Conservation (phyloP, 345 rosid species). For the Moricandia moricandioides region DNA sequence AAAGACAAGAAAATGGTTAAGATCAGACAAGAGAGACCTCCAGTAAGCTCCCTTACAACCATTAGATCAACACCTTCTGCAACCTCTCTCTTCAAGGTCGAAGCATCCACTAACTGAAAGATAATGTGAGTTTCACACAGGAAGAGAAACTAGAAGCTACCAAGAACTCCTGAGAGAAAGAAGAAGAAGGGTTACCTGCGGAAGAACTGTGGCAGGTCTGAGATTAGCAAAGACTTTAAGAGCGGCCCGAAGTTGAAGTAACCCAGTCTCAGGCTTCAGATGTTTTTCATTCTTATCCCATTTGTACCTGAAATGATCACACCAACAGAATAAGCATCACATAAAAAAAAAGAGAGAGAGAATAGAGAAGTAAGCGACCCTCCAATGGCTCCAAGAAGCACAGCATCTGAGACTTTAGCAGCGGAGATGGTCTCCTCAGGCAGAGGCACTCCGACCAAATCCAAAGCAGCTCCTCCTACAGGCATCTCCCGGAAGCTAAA, state of each 20-base stretch:
- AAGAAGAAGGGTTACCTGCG: slow-evolving; percentile 51
- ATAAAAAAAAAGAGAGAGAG: background rate
- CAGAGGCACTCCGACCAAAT: slow-evolving; percentile 85
- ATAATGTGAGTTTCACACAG: background rate
- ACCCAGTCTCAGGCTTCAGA: slow-evolving; percentile 86
- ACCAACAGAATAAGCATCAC: background rate
- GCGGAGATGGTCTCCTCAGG: slow-evolving; percentile 81
- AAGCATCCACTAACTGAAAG: slow-evolving; percentile 80
- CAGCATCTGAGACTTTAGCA: slow-evolving; percentile 75
- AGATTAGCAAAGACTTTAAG: slow-evolving; percentile 94
- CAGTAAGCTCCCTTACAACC: slow-evolving; percentile 99
- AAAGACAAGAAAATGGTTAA: background rate
- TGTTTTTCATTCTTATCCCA: slow-evolving; percentile 90
- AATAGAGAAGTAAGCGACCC: slow-evolving; percentile 47
- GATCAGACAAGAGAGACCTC: slow-evolving; percentile 51
- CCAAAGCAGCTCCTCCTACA: slow-evolving; percentile 91
- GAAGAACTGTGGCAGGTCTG: slow-evolving; percentile 84
- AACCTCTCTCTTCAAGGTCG: slow-evolving; percentile 91
- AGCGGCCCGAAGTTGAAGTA: slow-evolving; percentile 80
- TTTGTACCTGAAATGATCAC: slow-evolving; percentile 57
- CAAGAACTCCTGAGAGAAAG: background rate
- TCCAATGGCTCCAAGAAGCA: slow-evolving; percentile 96
- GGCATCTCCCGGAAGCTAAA: slow-evolving; percentile 87
- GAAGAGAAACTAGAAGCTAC: background rate
- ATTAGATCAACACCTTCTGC: slow-evolving; percentile 95